Evolutionary conservation across 2,329 filamentous ascomycete genomes (phyloP).

Genomic region (Paecilomyces dactylethromorphus): DNA sequence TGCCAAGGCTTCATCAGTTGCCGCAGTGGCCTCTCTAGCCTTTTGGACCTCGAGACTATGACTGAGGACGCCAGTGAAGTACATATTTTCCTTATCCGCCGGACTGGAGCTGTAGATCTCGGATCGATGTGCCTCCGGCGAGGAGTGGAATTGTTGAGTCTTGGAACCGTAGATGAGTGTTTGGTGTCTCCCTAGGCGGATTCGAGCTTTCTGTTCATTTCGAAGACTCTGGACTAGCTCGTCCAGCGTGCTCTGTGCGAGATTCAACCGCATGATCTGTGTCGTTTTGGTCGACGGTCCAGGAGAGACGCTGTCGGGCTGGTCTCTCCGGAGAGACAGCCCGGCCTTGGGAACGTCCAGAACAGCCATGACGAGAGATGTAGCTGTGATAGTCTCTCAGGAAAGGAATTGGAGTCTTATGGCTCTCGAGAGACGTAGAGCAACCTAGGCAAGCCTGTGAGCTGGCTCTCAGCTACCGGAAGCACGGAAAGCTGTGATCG

Average conservation of each 20-base stretch:
- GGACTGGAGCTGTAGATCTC: slow-evolving; percentile 49
- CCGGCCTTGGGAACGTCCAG: slow-evolving; percentile 33
- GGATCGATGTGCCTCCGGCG: slow-evolving; percentile 47
- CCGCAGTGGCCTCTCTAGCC: slow-evolving; percentile 48
- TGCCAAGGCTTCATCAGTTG: slow-evolving; percentile 54
- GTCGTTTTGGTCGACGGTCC: slow-evolving; percentile 25
- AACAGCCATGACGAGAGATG: slow-evolving; percentile 21
- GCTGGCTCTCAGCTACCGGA: slow-evolving; percentile 33
- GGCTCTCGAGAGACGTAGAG: slow-evolving; percentile 4
- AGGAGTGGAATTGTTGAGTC: slow-evolving; percentile 48
- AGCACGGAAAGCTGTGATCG: slow-evolving; percentile 22
- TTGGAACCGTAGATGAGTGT: slow-evolving; percentile 54
- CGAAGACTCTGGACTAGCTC: slow-evolving; percentile 40
- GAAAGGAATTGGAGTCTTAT: slow-evolving; percentile 10
- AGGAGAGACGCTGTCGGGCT: slow-evolving; percentile 14
- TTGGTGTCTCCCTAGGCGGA: slow-evolving; percentile 45
- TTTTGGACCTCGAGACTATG: slow-evolving; percentile 52
- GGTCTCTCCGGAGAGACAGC: slow-evolving; percentile 32
- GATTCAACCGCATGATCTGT: slow-evolving; percentile 42
- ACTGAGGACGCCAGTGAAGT: slow-evolving; percentile 52
- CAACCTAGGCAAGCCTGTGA: slow-evolving; percentile 5
- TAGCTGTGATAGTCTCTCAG: slow-evolving; percentile 1
- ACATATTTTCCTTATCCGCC: slow-evolving; percentile 41
- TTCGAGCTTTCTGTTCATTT: slow-evolving; percentile 35
- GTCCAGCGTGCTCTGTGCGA: slow-evolving; percentile 38